Conservation (phyloP, 352 stramenopile species). For the Phytophthora pluvialis region DNA sequence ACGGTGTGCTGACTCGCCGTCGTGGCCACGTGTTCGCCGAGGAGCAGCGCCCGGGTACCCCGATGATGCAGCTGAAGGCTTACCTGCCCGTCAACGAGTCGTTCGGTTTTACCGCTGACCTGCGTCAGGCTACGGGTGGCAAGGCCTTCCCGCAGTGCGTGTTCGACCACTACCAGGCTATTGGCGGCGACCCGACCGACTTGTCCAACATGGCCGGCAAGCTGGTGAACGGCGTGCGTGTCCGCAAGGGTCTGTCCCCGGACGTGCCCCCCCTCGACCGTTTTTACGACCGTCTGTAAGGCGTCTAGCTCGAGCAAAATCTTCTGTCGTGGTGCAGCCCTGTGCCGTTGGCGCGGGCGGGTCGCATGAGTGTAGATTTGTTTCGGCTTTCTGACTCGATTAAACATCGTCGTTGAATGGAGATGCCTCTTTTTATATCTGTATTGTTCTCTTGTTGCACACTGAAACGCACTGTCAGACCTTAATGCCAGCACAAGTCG, state of each 20-base stretch:
- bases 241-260: constrained; percentile 97
- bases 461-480: no score
- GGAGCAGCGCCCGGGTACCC: constrained; percentile 97
- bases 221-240: constrained; percentile 93
- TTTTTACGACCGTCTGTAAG: constrained; percentile 99
- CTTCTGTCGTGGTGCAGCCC: constrained; percentile 35
- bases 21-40: constrained; percentile 99
- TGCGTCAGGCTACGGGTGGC: constrained; percentile 98
- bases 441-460: not conserved
- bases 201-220: constrained; percentile 95
- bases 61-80: constrained; percentile 98
- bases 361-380: constrained; percentile 38
- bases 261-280: constrained; percentile 98
- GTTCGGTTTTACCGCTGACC: constrained; percentile 99
- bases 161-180: constrained; percentile 99
- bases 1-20: constrained; percentile 98
- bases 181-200: constrained; percentile 94
- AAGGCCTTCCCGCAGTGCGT: constrained; percentile 99
- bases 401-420: constrained; percentile 38
- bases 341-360: constrained; percentile 23
- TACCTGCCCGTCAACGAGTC: constrained; percentile 99
- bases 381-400: constrained; percentile 32
- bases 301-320: constrained; percentile 33
- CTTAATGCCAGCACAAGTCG: no score
- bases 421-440: constrained; percentile 44